These are phyloP conservation scores for Cymodocea nodosa DNA, from an alignment of 116 monocot species.

Conservation along the genomic window DNA sequence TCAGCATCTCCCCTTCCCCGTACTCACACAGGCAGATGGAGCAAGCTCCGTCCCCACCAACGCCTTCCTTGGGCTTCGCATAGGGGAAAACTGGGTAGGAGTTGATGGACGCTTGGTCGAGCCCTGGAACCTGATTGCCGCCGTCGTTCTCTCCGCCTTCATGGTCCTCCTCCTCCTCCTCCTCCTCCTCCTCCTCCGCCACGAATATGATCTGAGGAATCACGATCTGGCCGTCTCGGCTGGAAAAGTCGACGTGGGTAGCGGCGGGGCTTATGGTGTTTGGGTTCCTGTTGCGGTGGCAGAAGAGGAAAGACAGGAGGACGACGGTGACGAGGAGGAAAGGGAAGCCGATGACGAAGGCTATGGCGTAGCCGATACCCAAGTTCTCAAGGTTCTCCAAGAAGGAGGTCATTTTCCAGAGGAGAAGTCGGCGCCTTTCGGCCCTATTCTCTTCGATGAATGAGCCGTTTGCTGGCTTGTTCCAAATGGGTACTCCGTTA, in stretches of 20 bases:
- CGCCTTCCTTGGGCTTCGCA: slow-evolving; percentile 6
- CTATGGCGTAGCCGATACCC: slow-evolving; percentile 48
- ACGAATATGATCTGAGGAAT: slow-evolving; percentile 37
- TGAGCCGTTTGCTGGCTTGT: no score
- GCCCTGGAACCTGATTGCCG: slow-evolving; percentile 13
- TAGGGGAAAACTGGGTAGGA: slow-evolving; percentile 45
- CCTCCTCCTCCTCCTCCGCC: slow-evolving; percentile 6
- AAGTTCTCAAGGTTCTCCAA: slow-evolving; percentile 3
- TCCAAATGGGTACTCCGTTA: no score
- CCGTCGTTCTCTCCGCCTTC: background rate
- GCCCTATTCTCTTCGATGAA: no score
- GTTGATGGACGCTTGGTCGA: slow-evolving; percentile 36
- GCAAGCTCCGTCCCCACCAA: slow-evolving; percentile 25
- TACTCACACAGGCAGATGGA: slow-evolving; percentile 77
- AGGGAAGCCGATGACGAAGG: slow-evolving; percentile 29
- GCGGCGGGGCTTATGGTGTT: background rate
- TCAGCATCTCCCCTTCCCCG: slow-evolving; percentile 70
- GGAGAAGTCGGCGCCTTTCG: no score
- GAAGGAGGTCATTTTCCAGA: no score
- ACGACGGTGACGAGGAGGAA: slow-evolving; percentile 12
- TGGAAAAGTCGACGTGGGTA: background rate
- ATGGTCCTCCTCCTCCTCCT: slow-evolving; percentile 18
- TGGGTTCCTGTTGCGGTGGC: slow-evolving; percentile 37
- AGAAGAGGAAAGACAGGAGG: slow-evolving; percentile 49
- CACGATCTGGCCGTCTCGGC: no score